Percentiles rank a stretch among this genome's conserved stretches.
Evolutionary conservation across 345 rosid genomes (phyloP).

Genomic region (Acer campestre): DNA sequence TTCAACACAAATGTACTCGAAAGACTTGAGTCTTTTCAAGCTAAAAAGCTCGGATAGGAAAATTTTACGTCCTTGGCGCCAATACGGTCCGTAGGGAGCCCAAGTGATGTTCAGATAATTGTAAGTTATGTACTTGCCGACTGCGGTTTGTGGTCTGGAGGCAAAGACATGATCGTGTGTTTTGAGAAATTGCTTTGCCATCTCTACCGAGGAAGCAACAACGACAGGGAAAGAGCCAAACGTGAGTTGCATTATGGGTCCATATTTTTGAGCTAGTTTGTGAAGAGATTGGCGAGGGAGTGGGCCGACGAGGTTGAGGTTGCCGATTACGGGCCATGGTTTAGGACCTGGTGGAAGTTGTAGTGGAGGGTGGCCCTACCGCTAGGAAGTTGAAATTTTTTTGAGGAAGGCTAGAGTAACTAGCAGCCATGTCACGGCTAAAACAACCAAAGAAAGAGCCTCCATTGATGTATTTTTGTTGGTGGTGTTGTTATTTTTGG

Average conservation of each 20-base stretch:
- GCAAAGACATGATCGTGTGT: slow-evolving; percentile 32
- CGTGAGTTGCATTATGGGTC: slow-evolving; percentile 35
- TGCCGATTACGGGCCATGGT: slow-evolving; percentile 43
- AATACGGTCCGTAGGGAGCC: slow-evolving; percentile 38
- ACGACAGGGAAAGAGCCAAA: slow-evolving; percentile 34
- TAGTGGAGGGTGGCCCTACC: background rate
- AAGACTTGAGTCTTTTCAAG: slow-evolving; percentile 28
- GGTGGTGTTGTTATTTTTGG: background rate
- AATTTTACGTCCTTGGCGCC: slow-evolving; percentile 41
- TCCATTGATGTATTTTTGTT: background rate
- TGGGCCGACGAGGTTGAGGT: slow-evolving; percentile 36
- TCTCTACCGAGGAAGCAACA: slow-evolving; percentile 28
- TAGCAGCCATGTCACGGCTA: background rate
- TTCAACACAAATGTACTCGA: slow-evolving; percentile 27
- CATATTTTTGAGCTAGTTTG: slow-evolving; percentile 30
- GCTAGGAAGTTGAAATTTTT: background rate
- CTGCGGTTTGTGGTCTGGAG: slow-evolving; percentile 31
- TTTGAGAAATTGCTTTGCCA: slow-evolving; percentile 31
- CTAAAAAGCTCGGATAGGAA: slow-evolving; percentile 29
- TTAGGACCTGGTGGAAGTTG: slow-evolving; percentile 37
- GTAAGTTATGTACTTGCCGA: slow-evolving; percentile 33
- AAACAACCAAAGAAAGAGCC: background rate
- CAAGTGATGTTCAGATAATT: slow-evolving; percentile 31
- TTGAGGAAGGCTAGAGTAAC: slow-evolving; percentile 13
- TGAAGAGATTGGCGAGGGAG: slow-evolving; percentile 43